phyloP scores from a whole-genome alignment of 257 asterid genomes.

The Leptodermis oblonga region DNA sequence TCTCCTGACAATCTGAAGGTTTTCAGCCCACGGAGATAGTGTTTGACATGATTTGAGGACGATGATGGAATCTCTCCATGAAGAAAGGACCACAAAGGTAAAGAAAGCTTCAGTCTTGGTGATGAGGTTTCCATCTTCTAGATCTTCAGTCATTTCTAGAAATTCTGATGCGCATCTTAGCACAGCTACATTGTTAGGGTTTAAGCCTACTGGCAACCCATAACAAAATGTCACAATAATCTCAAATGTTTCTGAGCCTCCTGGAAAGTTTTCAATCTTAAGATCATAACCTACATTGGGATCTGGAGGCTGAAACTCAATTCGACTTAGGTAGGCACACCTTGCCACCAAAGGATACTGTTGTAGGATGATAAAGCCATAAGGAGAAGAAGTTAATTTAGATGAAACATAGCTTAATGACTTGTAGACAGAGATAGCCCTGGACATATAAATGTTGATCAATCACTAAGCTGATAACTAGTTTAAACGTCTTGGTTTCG shows the following conservation, averaged over 20 bases:
- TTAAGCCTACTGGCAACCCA: slow-evolving; percentile 50
- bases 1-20: slow-evolving; percentile 80
- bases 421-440: not conserved
- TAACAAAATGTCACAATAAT: slow-evolving; percentile 56
- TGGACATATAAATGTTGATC: not conserved
- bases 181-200: slow-evolving; percentile 53
- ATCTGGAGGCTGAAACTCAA: slow-evolving; percentile 36
- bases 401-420: not conserved
- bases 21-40: slow-evolving; percentile 83
- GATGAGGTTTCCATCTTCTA: slow-evolving; percentile 79
- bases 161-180: slow-evolving; percentile 76
- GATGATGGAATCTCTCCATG: slow-evolving; percentile 63
- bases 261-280: slow-evolving; percentile 68
- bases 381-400: not conserved
- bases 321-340: slow-evolving; percentile 52
- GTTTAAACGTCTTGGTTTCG: not conserved
- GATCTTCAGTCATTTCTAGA: slow-evolving; percentile 76
- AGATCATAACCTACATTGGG: slow-evolving; percentile 35
- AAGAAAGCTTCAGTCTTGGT: slow-evolving; percentile 74
- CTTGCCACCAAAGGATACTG: slow-evolving; percentile 69
- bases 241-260: slow-evolving; percentile 73
- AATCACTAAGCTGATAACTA: too few relatives aligned
- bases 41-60: slow-evolving; percentile 64
- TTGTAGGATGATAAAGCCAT: slow-evolving; percentile 24
- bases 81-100: slow-evolving; percentile 71